A percentile compares a stretch with the other conserved stretches of the same genome.
Conservation (phyloP, 2,329 filamentous ascomycete species). For the Magnaporthiopsis rhizophila region DNA sequence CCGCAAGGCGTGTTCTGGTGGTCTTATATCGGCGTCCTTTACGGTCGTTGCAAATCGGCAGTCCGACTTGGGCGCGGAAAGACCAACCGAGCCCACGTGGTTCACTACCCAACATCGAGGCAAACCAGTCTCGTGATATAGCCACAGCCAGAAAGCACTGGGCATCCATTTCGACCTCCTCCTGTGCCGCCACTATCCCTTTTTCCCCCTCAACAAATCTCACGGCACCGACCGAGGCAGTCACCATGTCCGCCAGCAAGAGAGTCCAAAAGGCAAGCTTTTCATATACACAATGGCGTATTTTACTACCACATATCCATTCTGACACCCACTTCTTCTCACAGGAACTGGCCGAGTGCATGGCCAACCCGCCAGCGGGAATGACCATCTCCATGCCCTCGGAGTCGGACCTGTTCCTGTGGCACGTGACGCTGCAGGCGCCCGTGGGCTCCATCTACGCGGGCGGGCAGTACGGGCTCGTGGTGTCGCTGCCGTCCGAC, state of each 20-base stretch:
- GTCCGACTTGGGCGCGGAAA: too few species aligned
- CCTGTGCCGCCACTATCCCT: background rate
- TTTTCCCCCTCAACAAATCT: background rate
- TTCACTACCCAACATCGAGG: background rate
- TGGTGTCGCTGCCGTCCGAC: conserved; percentile 64
- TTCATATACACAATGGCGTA: background rate
- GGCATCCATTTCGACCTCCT: too few species aligned
- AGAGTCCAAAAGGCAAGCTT: conserved; percentile 22
- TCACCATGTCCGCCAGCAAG: conserved; percentile 22
- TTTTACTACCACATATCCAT: background rate
- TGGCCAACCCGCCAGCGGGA: conserved; percentile 35
- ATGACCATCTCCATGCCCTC: conserved; percentile 38
- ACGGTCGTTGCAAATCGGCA: too few species aligned
- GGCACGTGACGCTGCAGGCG: conserved; percentile 41
- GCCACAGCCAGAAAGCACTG: too few species aligned
- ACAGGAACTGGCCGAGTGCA: conserved; percentile 48
- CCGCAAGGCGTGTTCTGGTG: too few species aligned
- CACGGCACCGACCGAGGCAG: background rate
- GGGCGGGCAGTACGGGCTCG: conserved; percentile 67
- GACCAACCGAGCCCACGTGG: background rate
- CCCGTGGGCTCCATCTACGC: conserved; percentile 38
- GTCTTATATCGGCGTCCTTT: too few species aligned
- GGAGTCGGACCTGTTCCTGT: conserved; percentile 41
- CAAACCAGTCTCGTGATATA: background rate
- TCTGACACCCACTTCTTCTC: conserved; percentile 11